These are phyloP conservation scores for Trichoderma cornu-damae DNA, from an alignment of 2,329 filamentous ascomycete species.

Conservation along the genomic window DNA sequence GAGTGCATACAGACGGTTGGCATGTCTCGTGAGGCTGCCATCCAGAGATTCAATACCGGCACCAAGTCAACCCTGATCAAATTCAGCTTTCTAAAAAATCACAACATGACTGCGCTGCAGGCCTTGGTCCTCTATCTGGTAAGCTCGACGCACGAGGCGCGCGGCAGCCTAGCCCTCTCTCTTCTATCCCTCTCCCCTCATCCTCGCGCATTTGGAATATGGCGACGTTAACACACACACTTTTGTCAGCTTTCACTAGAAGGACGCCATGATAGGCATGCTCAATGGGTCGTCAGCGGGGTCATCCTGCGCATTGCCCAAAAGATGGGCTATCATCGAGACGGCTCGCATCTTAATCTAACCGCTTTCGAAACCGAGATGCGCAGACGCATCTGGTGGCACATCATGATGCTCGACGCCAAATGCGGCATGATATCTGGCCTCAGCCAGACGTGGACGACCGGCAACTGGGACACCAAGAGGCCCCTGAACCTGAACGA, in stretches of 20 bases:
- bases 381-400: conserved; percentile 63
- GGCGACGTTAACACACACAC: conserved; percentile 19
- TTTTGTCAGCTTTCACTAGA: conserved; percentile 50
- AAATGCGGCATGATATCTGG: conserved; percentile 55
- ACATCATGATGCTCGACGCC: conserved; percentile 54
- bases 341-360: conserved; percentile 52
- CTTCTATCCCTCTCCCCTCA: background rate
- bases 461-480: conserved; percentile 52
- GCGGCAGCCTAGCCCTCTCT: background rate
- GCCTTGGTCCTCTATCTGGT: conserved; percentile 56
- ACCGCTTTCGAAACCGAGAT: conserved; percentile 62
- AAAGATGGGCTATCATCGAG: conserved; percentile 62
- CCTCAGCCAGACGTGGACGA: conserved; percentile 48
- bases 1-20: conserved; percentile 53
- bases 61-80: conserved; percentile 47
- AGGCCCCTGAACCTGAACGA: conserved; percentile 55
- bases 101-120: conserved; percentile 55
- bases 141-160: conserved; percentile 22
- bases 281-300: conserved; percentile 57
- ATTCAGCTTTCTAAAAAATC: conserved; percentile 53
- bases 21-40: conserved; percentile 44
- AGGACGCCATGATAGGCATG: conserved; percentile 54
- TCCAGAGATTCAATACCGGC: conserved; percentile 48
- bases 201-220: background rate
- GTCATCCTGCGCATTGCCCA: conserved; percentile 59